Evolutionary conservation across 1,284 basidiomycete genomes (phyloP), one percentile per base, ranked within the genome.

Genomic region (Moniliella sp.): DNA sequence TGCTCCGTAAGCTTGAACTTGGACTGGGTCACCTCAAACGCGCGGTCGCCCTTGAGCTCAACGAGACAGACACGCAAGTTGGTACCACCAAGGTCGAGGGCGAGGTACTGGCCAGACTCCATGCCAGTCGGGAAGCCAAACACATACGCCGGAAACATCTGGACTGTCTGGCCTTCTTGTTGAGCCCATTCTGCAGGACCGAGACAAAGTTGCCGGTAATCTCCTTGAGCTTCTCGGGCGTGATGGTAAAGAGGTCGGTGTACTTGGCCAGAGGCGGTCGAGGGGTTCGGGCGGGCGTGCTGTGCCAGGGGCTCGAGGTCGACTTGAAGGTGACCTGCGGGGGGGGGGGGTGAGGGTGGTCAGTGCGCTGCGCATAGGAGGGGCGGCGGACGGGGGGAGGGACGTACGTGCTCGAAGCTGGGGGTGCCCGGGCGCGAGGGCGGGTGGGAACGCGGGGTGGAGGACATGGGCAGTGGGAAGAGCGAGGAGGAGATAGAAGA

Each of bases 61-160:
- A 99, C 88, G 38, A 99, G 33, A 94, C n/a, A n/a, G n/a, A n/a
- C 88, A 33, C 88, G 82, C 23, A 99, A 70, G 61, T 99, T 97
- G 30, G 91, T 97, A 31, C 57, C 60, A 72, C 86, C 88, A 30
- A 97, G 75, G 64, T 97, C 91, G 31, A 99, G 66, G 2, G 91
- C 83, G 32, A 97, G 74, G 63, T 70, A 93, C 33, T 88, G 78
- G 26, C 91, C 91, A 9, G 66, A 67, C 65, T 99, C 88, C 34
- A 80, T 62, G 3, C 88, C 83, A 4, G 75, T 72, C 11, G 88
- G 91, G 78, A 83, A 97, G 26, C 83, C 86, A 56, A 97, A 94
- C 33, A 97, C 88, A 62, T 69, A 97, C 1, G 88, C 84, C 3
- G 91, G 88, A 36, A 94, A 79, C 86, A 81, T 83, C 13, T 88